Conservation (phyloP, 768 basidiomycete genomes). For the Mycena olivaceomarginata region DNA sequence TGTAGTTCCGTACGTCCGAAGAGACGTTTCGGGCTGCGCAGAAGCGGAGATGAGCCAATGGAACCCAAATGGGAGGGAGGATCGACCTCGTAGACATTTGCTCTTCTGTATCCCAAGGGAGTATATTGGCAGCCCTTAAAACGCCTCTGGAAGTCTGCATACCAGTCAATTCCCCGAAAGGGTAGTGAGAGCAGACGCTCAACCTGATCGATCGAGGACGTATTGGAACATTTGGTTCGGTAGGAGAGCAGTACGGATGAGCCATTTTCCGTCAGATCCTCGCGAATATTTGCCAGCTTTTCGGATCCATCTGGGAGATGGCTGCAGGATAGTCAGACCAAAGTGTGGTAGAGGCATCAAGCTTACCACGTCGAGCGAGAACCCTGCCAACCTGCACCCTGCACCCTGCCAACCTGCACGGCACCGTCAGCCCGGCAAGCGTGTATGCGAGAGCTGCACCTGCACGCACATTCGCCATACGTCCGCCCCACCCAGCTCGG, state of each 20-base stretch:
- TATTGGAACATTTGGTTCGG: constrained; percentile 90
- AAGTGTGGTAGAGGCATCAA: neutral
- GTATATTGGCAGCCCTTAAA: constrained; percentile 90
- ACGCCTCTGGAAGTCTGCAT: constrained; percentile 92
- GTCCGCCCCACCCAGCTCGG: too few relatives aligned
- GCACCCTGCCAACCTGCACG: too few relatives aligned
- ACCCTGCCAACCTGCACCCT: too few relatives aligned
- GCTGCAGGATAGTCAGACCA: constrained; percentile 67
- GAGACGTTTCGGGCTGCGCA: constrained; percentile 86
- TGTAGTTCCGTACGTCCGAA: constrained; percentile 95
- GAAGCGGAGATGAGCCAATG: constrained; percentile 11
- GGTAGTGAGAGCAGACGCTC: neutral
- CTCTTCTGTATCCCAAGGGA: constrained; percentile 89
- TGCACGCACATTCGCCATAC: too few relatives aligned
- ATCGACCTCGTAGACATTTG: constrained; percentile 93
- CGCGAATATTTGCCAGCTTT: constrained; percentile 85
- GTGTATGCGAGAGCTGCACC: too few relatives aligned
- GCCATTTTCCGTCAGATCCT: constrained; percentile 90
- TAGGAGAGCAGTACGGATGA: constrained; percentile 90
- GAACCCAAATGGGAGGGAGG: constrained; percentile 18
- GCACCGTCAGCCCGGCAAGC: too few relatives aligned
- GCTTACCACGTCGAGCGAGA: constrained; percentile 86
- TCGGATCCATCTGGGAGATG: constrained; percentile 77
- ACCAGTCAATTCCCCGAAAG: constrained; percentile 37
- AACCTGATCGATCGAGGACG: constrained; percentile 88